Base-by-base conservation (phyloP, 768 basidiomycete species). In the Lanmaoa rubissima region DNA sequence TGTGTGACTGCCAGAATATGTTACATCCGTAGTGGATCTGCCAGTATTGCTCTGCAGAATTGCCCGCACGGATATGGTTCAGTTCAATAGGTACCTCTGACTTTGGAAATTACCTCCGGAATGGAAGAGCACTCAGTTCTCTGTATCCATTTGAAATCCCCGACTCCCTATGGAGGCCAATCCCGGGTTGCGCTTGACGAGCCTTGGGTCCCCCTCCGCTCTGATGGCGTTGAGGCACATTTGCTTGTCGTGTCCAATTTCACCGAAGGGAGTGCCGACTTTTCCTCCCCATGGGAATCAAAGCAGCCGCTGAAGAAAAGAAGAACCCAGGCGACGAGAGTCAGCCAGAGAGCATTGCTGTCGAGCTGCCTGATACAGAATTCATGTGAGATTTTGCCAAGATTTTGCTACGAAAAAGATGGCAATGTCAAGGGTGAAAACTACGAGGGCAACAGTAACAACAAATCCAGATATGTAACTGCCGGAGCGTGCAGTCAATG, bases 361-460 rank as follows among this genome's bases (percentile, higher is more conserved):
- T 94, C 0, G 78, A 78, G 6, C 91, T 94, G 19, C 92, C 86
- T 5, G 78, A 62, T n/a, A 85, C 81, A 17, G 65, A 58, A 69
- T 91, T 89, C 71, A 99, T 88, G 51, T 94, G 84, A 43, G 89
- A 76, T 67, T 88, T 94, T 55, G 91, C 91, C 54, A 84, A 43
- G 89, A 76, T 67, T 88, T 94, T 55, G 91, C 91, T 54, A 96
- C 74, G 78, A 92, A 93, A 76, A 98, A 98, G 55, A 97, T 76
- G 62, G 83, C 89, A 55, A 98, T 74, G 71, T 98, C 97, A 72
- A 98, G 94, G 34, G 96, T 83, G 73, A 98, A 95, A 5, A 95
- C 94, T 43, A 91, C 66, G 57, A 98, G 78, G 48, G 92, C 81
- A 56, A 96, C 74, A 1, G 81, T 74, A 0, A 92, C 92, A 14